Percentiles rank a stretch among this genome's conserved stretches.
Conservation (phyloP, 106 monocot species). For the Allium fistulosum region DNA sequence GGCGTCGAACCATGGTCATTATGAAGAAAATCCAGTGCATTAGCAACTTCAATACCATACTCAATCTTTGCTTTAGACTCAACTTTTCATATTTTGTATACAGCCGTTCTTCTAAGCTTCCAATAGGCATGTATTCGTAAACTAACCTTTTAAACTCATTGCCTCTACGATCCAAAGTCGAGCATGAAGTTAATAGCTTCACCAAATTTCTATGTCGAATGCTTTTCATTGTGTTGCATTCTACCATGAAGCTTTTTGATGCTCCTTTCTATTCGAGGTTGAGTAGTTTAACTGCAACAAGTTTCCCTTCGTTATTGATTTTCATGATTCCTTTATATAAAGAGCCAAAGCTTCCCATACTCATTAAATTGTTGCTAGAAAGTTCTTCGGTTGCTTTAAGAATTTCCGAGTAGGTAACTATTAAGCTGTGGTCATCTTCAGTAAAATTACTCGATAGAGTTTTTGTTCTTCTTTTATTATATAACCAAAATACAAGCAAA, state of each 20-base stretch:
- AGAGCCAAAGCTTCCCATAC: conserved; percentile 12
- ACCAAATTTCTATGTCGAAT: conserved; percentile 44
- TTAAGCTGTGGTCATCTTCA: not conserved
- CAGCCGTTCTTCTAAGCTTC: conserved; percentile 37
- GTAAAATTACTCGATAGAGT: not conserved
- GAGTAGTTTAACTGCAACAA: conserved; percentile 34
- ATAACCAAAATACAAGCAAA: not conserved
- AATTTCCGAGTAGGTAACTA: conserved; percentile 9
- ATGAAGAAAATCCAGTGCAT: conserved; percentile 17
- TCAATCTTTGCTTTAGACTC: conserved; percentile 10
- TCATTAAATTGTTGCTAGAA: conserved; percentile 5
- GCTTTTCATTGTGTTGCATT: conserved; percentile 40
- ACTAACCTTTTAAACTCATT: conserved; percentile 41
- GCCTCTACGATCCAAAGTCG: conserved; percentile 21
- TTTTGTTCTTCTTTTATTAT: not conserved
- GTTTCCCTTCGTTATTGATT: not conserved
- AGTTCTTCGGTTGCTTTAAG: conserved; percentile 16
- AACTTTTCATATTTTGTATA: conserved; percentile 10
- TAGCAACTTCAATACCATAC: conserved; percentile 20
- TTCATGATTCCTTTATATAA: conserved; percentile 18
- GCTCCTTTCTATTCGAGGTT: conserved; percentile 36
- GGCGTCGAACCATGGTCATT: not conserved
- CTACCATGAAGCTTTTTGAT: conserved; percentile 29
- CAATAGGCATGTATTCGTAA: conserved; percentile 40
- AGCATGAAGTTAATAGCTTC: conserved; percentile 33